Conservation (phyloP, 495 filamentous ascomycete genomes). For the Thozetella sp. region DNA sequence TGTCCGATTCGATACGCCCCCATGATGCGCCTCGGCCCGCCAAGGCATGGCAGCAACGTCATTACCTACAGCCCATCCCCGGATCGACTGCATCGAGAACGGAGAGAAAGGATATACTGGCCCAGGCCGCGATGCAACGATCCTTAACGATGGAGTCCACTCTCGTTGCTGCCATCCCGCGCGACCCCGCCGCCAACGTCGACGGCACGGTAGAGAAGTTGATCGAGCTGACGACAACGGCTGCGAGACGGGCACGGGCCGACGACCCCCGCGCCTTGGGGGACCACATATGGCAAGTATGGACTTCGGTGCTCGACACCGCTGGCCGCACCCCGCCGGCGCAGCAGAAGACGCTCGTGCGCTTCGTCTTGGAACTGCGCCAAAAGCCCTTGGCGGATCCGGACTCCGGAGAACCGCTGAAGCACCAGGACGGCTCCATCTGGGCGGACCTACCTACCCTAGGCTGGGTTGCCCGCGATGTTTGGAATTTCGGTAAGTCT, state of each 20-base stretch:
- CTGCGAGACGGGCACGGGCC: background rate
- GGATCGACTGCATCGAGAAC: no score
- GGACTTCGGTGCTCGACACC: conserved; percentile 3
- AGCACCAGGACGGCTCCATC: background rate
- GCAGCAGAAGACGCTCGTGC: conserved; percentile 5
- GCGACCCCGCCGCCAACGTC: background rate
- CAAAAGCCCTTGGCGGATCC: background rate
- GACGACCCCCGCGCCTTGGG: background rate
- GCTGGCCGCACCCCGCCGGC: background rate
- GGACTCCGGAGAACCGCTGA: background rate
- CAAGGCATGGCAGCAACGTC: no score
- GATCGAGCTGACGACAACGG: background rate
- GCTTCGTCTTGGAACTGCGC: conserved; percentile 8
- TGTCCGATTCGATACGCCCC: no score
- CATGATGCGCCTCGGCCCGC: no score
- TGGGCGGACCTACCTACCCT: conserved; percentile 14
- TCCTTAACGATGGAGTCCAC: background rate
- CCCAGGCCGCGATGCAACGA: no score
- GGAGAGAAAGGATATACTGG: no score
- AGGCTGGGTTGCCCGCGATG: conserved; percentile 9
- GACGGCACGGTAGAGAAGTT: background rate
- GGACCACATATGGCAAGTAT: conserved; percentile 9
- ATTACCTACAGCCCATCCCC: no score
- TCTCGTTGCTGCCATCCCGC: background rate
- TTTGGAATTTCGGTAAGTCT: conserved; percentile 17